Base-by-base conservation (phyloP, 2,329 filamentous ascomycete species). In the Venturia effusa region DNA sequence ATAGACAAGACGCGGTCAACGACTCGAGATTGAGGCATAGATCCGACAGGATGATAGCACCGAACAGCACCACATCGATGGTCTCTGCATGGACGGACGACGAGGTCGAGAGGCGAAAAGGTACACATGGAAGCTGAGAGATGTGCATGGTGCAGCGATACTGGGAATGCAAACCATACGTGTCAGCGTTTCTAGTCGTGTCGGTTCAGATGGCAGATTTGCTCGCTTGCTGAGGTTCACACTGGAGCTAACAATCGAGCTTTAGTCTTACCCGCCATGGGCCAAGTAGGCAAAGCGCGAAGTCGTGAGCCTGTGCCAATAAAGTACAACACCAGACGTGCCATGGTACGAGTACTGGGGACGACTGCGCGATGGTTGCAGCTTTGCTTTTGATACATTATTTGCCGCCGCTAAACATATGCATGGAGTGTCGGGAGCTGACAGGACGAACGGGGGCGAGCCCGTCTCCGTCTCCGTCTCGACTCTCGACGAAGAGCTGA, bases 21-120 rank as follows among this genome's bases (percentile, higher is more conserved):
- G 22, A 48, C 45, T 48, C 51, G 51, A 55, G 51, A 55, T 55
- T 55, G 51, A 55, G 51, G 30, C 51, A 57, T 57, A 57, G 51
- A 8, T 34, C 15, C 51, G 51, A 34, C 51, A 37, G 17, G 8
- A n/a, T 15, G 51, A 57, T 57, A n/a, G 51, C 51, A 37, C 30
- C 51, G 15, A 57, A 57, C 13, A 37, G 51, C 51, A 57, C 51
- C 30, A 37, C 51, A 57, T 32, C 11, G 22, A 32, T 55, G 48
- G 48, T 13, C 48, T 32, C 24, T 30, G 24, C 48, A 55, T 55
- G 48, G 48, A 55, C 19, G 48, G 48, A n/a, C 7, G 24, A 55
- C 4, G 27, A 30, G 2, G 24, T 34, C 27, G n/a, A 30, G 24
- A 19, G 48, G 48, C 48, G n/a, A 55, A 55, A 13, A 24, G 24